Evolutionary conservation across 768 basidiomycete species (phyloP).

Genomic region (Ramaria rubella): DNA sequence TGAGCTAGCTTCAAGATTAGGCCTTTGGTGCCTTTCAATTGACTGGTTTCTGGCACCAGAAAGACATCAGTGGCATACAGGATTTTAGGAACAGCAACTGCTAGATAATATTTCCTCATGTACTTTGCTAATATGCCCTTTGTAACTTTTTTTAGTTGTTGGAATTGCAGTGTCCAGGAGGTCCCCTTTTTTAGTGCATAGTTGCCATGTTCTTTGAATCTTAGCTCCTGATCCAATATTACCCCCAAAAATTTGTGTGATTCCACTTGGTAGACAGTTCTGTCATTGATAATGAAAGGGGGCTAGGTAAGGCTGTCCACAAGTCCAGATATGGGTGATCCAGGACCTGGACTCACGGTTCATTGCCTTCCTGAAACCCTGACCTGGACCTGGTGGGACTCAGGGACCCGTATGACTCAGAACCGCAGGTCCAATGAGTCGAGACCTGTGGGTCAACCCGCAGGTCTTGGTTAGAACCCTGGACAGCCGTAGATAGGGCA

Average conservation of each 20-base stretch:
- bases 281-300: constrained; percentile 9
- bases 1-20: constrained; percentile 8
- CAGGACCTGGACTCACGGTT: too few relatives aligned
- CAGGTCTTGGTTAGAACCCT: too few relatives aligned
- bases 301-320: too few relatives aligned
- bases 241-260: constrained; percentile 27
- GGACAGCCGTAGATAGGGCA: too few relatives aligned
- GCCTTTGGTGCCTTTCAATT: not conserved
- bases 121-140: constrained; percentile 16
- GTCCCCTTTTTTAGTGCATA: not conserved
- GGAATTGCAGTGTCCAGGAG: constrained; percentile 6
- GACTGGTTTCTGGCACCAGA: not conserved
- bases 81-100: constrained; percentile 24
- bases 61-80: constrained; percentile 28
- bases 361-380: too few relatives aligned
- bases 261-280: constrained; percentile 16
- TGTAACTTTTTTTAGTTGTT: constrained; percentile 16
- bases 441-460: too few relatives aligned
- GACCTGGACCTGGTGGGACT: too few relatives aligned
- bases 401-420: too few relatives aligned
- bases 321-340: too few relatives aligned
- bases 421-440: too few relatives aligned
- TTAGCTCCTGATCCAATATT: constrained; percentile 24
- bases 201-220: constrained; percentile 20
- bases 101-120: constrained; percentile 22